These are phyloP conservation scores for Saccharomycopsis microspora DNA, from an alignment of 805 yeast genomes.

Conservation along the genomic window DNA sequence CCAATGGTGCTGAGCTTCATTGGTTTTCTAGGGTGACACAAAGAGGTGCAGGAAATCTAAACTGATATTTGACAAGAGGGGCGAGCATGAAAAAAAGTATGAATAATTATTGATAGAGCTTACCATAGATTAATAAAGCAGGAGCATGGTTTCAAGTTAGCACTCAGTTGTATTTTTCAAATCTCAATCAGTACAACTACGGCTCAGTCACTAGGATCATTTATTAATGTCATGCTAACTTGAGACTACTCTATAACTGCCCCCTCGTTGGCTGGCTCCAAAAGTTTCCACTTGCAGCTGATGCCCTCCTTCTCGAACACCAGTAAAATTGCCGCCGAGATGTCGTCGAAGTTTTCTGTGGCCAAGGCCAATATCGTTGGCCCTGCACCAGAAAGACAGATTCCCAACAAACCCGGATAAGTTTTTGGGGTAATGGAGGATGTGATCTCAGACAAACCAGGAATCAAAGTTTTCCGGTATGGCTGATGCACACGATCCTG, in stretches of 20 bases:
- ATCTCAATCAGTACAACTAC: too few species aligned
- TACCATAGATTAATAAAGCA: too few species aligned
- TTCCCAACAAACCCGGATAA: conserved; percentile 81
- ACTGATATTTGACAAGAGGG: too few species aligned
- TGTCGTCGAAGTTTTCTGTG: conserved; percentile 72
- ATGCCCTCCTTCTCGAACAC: conserved; percentile 60
- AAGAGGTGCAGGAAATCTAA: too few species aligned
- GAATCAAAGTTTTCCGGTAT: conserved; percentile 84
- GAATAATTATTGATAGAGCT: too few species aligned
- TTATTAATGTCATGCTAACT: too few species aligned
- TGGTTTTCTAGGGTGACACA: too few species aligned
- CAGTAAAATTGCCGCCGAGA: conserved; percentile 64
- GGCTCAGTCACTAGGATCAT: too few species aligned
- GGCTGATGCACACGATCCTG: conserved; percentile 96
- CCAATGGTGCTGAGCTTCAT: too few species aligned
- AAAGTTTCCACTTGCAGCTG: conserved; percentile 68
- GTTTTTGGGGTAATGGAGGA: conserved; percentile 69
- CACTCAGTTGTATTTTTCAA: too few species aligned
- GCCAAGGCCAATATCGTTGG: conserved; percentile 95
- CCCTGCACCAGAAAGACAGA: conserved; percentile 95
- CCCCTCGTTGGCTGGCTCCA: conserved; percentile 84
- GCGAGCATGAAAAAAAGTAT: too few species aligned
- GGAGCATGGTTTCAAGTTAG: too few species aligned
- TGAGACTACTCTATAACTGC: conserved; percentile 37
- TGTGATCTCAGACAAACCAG: conserved; percentile 79